Base-by-base conservation (phyloP, 768 basidiomycete species). In the Sporobolomyces pararoseus region DNA sequence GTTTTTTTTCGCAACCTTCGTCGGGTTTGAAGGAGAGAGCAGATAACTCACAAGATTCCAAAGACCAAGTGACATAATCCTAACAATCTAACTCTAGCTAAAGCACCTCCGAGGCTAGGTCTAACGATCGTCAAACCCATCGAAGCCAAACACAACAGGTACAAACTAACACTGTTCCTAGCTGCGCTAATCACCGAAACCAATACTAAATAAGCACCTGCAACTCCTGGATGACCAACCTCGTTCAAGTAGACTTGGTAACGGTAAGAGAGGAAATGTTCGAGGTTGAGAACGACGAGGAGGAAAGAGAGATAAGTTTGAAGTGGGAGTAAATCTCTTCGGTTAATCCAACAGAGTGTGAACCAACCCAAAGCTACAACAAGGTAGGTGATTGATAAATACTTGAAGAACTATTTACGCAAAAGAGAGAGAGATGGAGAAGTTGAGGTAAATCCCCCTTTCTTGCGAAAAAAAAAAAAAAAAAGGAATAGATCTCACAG, bases 151-250 rank as follows among this genome's bases (percentile, higher is more conserved):
- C 97, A 83, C 27, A 99, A 84, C 83, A 98, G 86, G 81, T 98
- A 97, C 82, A 98, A 93, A 2, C 91, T 93, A 31, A 77, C 58
- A 46, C 71, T 89, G 77, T 98, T 98, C 53, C 96, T 82, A 9
- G 89, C 94, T 13, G 96, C 95, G 76, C 97, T 94, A 51, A 98
- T 82, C 68, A 94, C 90, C n/a, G 93, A 89, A 47, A 95, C 92
- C 71, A 98, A 89, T 66, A 97, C 89, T 51, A 99, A 86, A 81
- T 98, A 95, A n/a, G 88, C 85, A 0, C 92, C 87, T 29, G 89
- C 83, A 4, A 86, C 82, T 49, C 86, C 84, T 74, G 82, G 87
- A 23, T 87, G 89, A 7, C 81, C 80, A 62, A 79, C 76, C 32
- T 78, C 78, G 78, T 98, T 98, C 72, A 97, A 86, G 79, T 92